These are phyloP conservation scores for Bromus sterilis DNA, from an alignment of 176 grass and related monocot genomes.

Conservation along the genomic window DNA sequence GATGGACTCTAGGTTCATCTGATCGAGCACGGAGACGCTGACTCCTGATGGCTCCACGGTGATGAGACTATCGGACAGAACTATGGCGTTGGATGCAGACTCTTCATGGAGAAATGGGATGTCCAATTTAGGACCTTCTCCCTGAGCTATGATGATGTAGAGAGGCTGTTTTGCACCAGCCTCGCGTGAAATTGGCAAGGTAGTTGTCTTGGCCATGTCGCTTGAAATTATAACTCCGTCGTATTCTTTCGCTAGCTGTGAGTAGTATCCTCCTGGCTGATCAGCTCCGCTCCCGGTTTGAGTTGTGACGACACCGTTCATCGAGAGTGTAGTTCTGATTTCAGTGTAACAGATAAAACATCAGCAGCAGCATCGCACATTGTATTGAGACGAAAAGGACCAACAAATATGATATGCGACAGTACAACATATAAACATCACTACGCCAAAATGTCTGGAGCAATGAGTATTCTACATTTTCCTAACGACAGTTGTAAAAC, in stretches of 20 bases:
- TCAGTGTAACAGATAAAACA: background rate
- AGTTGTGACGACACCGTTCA: conserved; percentile 45
- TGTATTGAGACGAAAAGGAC: background rate
- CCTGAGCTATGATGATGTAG: conserved; percentile 56
- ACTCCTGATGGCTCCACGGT: conserved; percentile 37
- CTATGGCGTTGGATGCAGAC: conserved; percentile 26
- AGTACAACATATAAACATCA: background rate
- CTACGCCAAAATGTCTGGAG: background rate
- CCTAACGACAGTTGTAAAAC: background rate
- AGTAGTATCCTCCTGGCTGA: conserved; percentile 72
- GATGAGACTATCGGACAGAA: conserved; percentile 46
- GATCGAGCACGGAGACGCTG: conserved; percentile 37
- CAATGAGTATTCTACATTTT: background rate
- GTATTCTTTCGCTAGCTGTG: conserved; percentile 64
- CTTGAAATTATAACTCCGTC: conserved; percentile 74
- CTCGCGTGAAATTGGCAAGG: conserved; percentile 54
- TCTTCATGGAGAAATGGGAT: conserved; percentile 45
- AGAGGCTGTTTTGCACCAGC: conserved; percentile 60
- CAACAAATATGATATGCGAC: background rate
- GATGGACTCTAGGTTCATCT: conserved; percentile 46
- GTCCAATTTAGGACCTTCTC: conserved; percentile 15
- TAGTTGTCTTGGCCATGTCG: conserved; percentile 38
- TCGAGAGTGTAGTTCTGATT: conserved; percentile 65
- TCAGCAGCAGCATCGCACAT: background rate
- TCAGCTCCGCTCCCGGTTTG: conserved; percentile 48